These are phyloP conservation scores for Cryphonectria parasitica DNA, from an alignment of 2,329 filamentous ascomycete species.

Conservation along the genomic window DNA sequence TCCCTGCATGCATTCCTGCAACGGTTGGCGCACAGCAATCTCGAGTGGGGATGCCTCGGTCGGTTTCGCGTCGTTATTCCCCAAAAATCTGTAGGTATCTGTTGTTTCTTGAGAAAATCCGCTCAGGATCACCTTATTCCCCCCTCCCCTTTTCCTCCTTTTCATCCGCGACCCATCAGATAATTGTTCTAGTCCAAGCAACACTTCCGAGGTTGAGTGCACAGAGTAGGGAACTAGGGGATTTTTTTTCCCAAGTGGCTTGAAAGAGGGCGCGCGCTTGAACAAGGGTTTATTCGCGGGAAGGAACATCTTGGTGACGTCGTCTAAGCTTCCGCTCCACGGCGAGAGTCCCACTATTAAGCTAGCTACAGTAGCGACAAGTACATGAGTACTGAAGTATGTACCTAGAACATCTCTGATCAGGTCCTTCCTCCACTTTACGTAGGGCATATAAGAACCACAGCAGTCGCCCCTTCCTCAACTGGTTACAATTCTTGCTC, in stretches of 20 bases:
- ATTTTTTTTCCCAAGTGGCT: no score
- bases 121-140: not conserved
- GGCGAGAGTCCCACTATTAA: not conserved
- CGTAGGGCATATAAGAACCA: not conserved
- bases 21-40: not conserved
- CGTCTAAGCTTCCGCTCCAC: not conserved
- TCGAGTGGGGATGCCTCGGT: not conserved
- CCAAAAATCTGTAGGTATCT: not conserved
- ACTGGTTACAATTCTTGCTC: not conserved
- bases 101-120: not conserved
- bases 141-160: not conserved
- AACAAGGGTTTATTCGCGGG: not conserved
- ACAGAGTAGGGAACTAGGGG: no score
- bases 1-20: not conserved
- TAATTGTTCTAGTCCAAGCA: not conserved
- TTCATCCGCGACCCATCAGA: not conserved
- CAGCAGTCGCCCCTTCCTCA: not conserved
- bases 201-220: not conserved
- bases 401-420: not conserved
- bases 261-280: not conserved
- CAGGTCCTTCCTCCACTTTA: not conserved
- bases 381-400: no score
- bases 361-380: not conserved
- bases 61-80: not conserved
- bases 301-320: not conserved